Conservation (phyloP, 1,139 yeast species). For the Zhuliangozyma blackwelliae region DNA sequence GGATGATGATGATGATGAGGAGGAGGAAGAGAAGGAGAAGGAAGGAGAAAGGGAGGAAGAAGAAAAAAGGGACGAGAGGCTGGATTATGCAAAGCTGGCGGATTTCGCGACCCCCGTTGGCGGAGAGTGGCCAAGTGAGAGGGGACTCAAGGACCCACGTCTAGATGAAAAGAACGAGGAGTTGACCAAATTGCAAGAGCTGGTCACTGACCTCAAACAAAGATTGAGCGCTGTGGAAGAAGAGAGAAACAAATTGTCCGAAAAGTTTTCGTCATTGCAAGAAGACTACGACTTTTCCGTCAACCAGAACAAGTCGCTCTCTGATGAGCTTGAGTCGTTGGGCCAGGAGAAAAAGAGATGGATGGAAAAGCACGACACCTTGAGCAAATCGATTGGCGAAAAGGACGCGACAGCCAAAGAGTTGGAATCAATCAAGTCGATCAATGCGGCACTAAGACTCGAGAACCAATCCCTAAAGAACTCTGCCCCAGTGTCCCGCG, state of each 20-base stretch:
- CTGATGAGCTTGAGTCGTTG: slow-evolving; percentile 20
- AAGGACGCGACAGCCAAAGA: slow-evolving; percentile 16
- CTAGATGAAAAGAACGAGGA: slow-evolving; percentile 5
- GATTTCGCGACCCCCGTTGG: no score
- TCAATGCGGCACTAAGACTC: slow-evolving; percentile 34
- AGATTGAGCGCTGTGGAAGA: slow-evolving; percentile 8
- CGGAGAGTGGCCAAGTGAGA: no score
- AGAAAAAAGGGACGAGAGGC: no score
- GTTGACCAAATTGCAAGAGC: slow-evolving; percentile 10
- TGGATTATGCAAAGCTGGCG: no score
- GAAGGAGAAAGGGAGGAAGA: neutral
- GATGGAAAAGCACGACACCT: slow-evolving; percentile 8
- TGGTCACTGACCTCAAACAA: slow-evolving; percentile 12
- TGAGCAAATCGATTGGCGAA: slow-evolving; percentile 7
- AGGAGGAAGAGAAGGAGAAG: slow-evolving; percentile 1
- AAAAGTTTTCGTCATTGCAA: slow-evolving; percentile 18
- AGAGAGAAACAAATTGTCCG: slow-evolving; percentile 16
- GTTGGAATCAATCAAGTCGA: slow-evolving; percentile 23
- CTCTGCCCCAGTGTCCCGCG: slow-evolving; percentile 6
- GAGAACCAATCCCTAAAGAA: slow-evolving; percentile 38
- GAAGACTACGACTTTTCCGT: slow-evolving; percentile 20
- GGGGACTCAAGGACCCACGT: no score
- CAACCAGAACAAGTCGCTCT: slow-evolving; percentile 20
- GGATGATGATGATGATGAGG: slow-evolving; percentile 16
- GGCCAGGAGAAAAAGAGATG: slow-evolving; percentile 12